Percentiles rank a stretch among this genome's conserved stretches.
These are phyloP conservation scores for Alliaria petiolata DNA, from an alignment of 345 rosid species.

Conservation along the genomic window DNA sequence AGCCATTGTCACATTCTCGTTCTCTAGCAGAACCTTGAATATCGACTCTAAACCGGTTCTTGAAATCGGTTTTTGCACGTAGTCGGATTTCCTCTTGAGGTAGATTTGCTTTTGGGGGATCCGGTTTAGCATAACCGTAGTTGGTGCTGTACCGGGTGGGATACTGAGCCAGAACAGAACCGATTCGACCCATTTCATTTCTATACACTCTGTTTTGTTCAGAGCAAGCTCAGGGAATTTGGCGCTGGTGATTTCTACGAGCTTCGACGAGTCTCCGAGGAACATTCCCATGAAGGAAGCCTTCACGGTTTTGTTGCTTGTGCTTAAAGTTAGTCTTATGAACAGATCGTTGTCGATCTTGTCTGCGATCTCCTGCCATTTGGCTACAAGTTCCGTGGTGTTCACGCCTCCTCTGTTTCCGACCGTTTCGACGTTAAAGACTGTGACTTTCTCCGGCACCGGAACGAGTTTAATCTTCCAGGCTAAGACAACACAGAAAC, in stretches of 20 bases:
- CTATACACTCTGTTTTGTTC: slow-evolving; percentile 30
- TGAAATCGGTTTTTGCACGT: slow-evolving; percentile 42
- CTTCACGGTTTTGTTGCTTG: slow-evolving; percentile 27
- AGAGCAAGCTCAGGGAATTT: slow-evolving; percentile 39
- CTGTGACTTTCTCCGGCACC: slow-evolving; percentile 43
- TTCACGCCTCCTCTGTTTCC: slow-evolving; percentile 32
- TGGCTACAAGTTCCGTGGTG: slow-evolving; percentile 39
- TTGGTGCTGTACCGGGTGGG: slow-evolving; percentile 32
- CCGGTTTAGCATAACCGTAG: slow-evolving; percentile 33
- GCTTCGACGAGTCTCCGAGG: slow-evolving; percentile 31
- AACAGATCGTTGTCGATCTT: slow-evolving; percentile 37
- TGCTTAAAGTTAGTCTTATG: slow-evolving; percentile 36
- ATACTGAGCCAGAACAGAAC: slow-evolving; percentile 31
- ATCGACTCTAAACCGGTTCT: slow-evolving; percentile 33
- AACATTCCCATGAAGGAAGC: slow-evolving; percentile 36
- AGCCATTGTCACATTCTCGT: slow-evolving; percentile 36
- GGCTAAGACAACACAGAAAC: slow-evolving; percentile 55
- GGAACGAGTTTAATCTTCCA: slow-evolving; percentile 56
- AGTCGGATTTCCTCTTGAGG: slow-evolving; percentile 68
- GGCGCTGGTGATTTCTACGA: slow-evolving; percentile 27
- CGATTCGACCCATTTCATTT: slow-evolving; percentile 52
- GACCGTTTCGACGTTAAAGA: slow-evolving; percentile 36
- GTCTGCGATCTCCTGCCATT: slow-evolving; percentile 51
- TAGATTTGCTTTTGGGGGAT: slow-evolving; percentile 16
- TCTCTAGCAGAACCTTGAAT: slow-evolving; percentile 38